These are phyloP conservation scores for Colletotrichum truncatum DNA, from an alignment of 2,329 filamentous ascomycete genomes.

Conservation along the genomic window DNA sequence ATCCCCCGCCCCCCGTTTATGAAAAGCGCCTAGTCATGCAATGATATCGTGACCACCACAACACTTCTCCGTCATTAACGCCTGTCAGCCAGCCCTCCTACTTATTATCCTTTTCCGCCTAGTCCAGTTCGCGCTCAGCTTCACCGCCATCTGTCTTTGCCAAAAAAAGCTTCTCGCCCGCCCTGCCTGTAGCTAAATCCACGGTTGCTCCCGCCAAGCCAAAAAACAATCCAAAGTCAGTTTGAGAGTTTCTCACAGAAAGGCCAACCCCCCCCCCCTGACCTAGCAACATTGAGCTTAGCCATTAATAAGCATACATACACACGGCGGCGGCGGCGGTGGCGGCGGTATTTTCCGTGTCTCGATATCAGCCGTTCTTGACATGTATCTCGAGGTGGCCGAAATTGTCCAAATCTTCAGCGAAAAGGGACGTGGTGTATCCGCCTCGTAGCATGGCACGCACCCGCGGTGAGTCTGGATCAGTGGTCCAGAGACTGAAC, in stretches of 20 bases:
- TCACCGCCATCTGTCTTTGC: background rate
- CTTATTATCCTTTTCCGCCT: background rate
- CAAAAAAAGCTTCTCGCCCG: too few species aligned
- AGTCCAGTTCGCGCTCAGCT: background rate
- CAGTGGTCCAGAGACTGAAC: background rate
- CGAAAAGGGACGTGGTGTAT: background rate
- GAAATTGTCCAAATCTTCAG: background rate
- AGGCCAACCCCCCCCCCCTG: too few species aligned
- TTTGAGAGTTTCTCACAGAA: too few species aligned
- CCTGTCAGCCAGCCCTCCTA: too few species aligned
- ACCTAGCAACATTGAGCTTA: too few species aligned
- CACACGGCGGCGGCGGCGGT: too few species aligned
- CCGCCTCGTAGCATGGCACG: background rate
- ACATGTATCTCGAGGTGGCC: background rate
- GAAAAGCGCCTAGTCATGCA: background rate
- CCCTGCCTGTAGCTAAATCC: too few species aligned
- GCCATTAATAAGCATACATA: too few species aligned
- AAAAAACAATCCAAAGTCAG: too few species aligned
- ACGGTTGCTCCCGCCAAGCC: too few species aligned
- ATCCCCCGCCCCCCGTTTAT: background rate
- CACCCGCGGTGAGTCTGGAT: background rate
- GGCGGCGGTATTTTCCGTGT: too few species aligned
- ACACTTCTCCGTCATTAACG: too few species aligned
- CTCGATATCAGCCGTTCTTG: background rate
- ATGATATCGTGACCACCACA: background rate